Base-by-base conservation (phyloP, 495 filamentous ascomycete species). In the Lasiosphaeris hirsuta region DNA sequence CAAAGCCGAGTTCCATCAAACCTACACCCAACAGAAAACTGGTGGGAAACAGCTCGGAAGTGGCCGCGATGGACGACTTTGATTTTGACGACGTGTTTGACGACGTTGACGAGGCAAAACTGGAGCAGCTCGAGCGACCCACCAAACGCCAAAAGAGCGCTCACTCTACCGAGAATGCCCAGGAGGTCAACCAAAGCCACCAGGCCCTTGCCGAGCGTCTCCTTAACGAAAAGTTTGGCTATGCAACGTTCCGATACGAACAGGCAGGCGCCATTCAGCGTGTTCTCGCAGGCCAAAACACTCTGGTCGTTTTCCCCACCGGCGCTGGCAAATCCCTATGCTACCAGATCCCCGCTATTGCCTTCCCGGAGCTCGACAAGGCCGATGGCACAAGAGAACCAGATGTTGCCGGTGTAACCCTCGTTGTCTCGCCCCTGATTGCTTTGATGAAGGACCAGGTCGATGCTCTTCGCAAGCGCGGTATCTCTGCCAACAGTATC, bases 371-470 rank as follows among this genome's bases (percentile, higher is more conserved):
- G 49, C 56, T 75, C 36, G 81, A 83, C 41, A 54, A 64, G 3
- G 35, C 61, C 1, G 57, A 51, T 14, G 65, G 63, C 0, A 57
- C 47, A 4, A 43, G 63, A 11, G 58, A 54, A n/a, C 61, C 63
- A 19, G 54, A 52, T 4, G 56, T 64, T 4, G 18, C 66, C 3
- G 81, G 81, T 4, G 67, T 83, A 43, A 83, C 78, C 1, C 63
- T 84, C 6, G 78, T 83, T 13, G 76, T 84, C 0, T 81, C 79
- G 4, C 81, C 82, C 1, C 61, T 85, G 8, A 80, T 83, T 47
- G 80, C 80, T 1, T 55, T 85, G 45, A 83, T 84, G 78, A 84
- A 83, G 61, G 81, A 84, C 58, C 81, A 85, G 60, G 77, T 83
- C 0, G 80, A 84, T 47, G 73, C 77, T 17, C 64, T 86, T 4